Percentiles rank a stretch among this genome's conserved stretches.
Conservation (phyloP, 345 rosid species). For the Hibiscus trionum region DNA sequence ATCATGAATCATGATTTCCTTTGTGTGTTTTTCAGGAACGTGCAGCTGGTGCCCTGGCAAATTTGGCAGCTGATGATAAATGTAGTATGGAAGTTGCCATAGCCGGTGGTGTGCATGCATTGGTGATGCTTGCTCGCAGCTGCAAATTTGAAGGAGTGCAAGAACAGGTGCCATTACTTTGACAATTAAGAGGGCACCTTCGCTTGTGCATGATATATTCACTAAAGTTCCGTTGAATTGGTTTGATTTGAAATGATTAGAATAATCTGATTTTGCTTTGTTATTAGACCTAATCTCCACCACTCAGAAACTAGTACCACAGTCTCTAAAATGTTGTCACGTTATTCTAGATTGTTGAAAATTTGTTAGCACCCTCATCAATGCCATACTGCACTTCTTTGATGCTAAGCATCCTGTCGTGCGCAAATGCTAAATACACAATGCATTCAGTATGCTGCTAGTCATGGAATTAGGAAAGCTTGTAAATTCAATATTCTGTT, state of each 20-base stretch:
- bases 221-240: neutral
- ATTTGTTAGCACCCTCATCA: neutral
- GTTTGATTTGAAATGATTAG: neutral
- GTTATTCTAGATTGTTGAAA: neutral
- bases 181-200: neutral
- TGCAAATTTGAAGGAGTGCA: constrained; percentile 82
- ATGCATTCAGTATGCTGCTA: neutral
- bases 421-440: neutral
- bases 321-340: neutral
- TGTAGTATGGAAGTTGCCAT: constrained; percentile 70
- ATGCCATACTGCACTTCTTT: no score
- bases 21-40: constrained; percentile 51
- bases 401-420: neutral
- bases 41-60: constrained; percentile 83
- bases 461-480: neutral
- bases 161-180: constrained; percentile 50
- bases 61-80: constrained; percentile 83
- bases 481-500: neutral
- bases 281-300: neutral
- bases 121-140: constrained; percentile 69
- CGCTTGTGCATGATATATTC: neutral
- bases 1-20: neutral
- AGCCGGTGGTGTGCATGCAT: constrained; percentile 73
- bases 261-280: neutral
- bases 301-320: neutral